phyloP scores from a whole-genome alignment of 2,329 filamentous ascomycete species.

The Cladosporium sp. region DNA sequence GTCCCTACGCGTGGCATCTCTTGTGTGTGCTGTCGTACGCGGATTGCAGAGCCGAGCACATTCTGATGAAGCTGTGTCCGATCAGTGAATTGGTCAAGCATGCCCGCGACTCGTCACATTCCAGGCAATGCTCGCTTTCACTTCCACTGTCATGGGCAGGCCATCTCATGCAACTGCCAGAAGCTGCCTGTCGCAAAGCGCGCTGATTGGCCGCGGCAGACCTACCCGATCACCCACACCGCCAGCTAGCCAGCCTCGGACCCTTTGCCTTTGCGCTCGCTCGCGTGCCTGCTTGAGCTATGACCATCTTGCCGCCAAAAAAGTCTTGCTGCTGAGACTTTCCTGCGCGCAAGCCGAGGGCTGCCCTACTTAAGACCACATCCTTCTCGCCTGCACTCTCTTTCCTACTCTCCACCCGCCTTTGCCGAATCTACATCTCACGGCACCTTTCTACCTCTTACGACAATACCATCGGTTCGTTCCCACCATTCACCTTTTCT shows the following conservation, averaged over 20 bases:
- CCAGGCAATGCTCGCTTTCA: too few relatives aligned
- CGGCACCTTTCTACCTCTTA: not conserved
- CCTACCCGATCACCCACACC: not conserved
- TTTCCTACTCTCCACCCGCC: not conserved
- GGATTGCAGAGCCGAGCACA: too few relatives aligned
- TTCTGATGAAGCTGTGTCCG: too few relatives aligned
- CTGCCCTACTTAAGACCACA: not conserved
- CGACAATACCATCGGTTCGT: conserved; percentile 2
- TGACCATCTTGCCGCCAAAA: not conserved
- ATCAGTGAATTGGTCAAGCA: too few relatives aligned
- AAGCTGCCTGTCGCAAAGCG: not conserved
- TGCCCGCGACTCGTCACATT: too few relatives aligned
- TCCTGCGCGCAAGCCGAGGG: not conserved
- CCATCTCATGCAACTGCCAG: too few relatives aligned
- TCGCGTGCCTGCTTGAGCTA: too few relatives aligned
- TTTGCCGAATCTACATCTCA: not conserved
- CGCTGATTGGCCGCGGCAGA: not conserved
- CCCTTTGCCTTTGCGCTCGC: not conserved
- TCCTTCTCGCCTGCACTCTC: not conserved
- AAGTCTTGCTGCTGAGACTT: conserved; percentile 9
- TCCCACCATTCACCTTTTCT: not conserved
- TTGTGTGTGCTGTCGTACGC: not conserved
- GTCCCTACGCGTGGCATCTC: not conserved
- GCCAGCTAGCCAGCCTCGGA: not conserved
- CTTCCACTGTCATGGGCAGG: too few relatives aligned